Conservation (phyloP, 148 eudicot species). For the Limonium bicolor region DNA sequence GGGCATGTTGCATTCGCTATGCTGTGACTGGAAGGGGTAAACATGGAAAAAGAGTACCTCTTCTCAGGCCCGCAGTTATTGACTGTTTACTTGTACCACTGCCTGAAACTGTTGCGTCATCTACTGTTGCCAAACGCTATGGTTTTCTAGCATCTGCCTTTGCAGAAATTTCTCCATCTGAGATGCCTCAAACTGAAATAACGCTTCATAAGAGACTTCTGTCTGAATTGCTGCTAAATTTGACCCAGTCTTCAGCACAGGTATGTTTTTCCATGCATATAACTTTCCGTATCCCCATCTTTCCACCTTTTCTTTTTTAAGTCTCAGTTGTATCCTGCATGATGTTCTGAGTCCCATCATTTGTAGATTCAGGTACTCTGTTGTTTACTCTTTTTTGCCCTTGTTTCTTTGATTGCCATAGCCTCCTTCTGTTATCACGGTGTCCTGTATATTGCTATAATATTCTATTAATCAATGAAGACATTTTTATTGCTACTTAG, state of each 20-base stretch:
- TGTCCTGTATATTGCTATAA: too few species aligned
- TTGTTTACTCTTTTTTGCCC: too few species aligned
- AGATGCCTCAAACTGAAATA: constrained; percentile 56
- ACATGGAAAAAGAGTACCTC: constrained; percentile 60
- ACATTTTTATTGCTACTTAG: too few species aligned
- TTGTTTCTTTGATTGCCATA: too few species aligned
- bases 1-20: constrained; percentile 90
- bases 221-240: constrained; percentile 60
- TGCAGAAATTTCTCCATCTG: constrained; percentile 72
- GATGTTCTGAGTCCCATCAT: too few species aligned
- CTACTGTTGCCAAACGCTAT: constrained; percentile 86
- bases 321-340: background rate
- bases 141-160: constrained; percentile 76
- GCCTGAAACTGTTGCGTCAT: constrained; percentile 55
- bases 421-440: too few species aligned
- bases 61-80: constrained; percentile 62
- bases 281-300: background rate
- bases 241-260: constrained; percentile 92
- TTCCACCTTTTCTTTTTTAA: background rate
- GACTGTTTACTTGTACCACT: constrained; percentile 64
- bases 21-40: constrained; percentile 97
- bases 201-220: constrained; percentile 60
- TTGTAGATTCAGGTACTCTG: too few species aligned
- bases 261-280: constrained; percentile 21
- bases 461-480: too few species aligned